Percentiles rank a stretch among this genome's conserved stretches.
These are phyloP conservation scores for Tetrastigma voinierianum DNA, from an alignment of 164 flowering plant species.

Conservation along the genomic window DNA sequence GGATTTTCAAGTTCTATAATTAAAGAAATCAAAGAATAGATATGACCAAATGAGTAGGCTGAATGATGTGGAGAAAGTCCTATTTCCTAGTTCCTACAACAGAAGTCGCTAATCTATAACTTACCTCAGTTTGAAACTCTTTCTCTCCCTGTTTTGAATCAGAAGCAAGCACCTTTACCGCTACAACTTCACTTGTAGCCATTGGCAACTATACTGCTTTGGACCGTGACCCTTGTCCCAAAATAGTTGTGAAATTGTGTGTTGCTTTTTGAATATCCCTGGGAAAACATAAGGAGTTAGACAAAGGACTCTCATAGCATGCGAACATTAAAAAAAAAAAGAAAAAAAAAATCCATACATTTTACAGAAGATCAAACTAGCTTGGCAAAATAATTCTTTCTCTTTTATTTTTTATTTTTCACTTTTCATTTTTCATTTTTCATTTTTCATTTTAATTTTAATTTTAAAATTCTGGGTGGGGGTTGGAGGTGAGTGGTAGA, in stretches of 20 bases:
- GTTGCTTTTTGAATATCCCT: conserved; percentile 98
- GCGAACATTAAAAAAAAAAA: background rate
- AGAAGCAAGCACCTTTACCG: conserved; percentile 85
- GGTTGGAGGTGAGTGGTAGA: no score
- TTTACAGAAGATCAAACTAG: background rate
- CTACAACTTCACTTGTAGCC: conserved; percentile 64
- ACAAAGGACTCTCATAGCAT: background rate
- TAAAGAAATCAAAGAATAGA: no score
- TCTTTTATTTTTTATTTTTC: no score
- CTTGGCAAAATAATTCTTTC: no score
- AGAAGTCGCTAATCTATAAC: background rate
- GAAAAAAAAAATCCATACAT: background rate
- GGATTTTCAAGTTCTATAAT: no score
- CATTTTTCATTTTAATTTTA: no score
- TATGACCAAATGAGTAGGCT: no score
- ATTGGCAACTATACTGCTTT: conserved; percentile 80
- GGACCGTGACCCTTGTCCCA: conserved; percentile 98
- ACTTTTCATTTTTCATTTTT: no score
- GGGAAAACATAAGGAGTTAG: conserved; percentile 11
- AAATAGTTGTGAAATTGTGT: conserved; percentile 75
- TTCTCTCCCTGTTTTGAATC: conserved; percentile 84
- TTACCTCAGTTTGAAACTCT: conserved; percentile 95
- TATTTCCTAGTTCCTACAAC: background rate
- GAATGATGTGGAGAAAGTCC: background rate
- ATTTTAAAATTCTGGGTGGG: no score